phyloP scores from a whole-genome alignment of 768 basidiomycete species.

The Aureoboletus auriporus region DNA sequence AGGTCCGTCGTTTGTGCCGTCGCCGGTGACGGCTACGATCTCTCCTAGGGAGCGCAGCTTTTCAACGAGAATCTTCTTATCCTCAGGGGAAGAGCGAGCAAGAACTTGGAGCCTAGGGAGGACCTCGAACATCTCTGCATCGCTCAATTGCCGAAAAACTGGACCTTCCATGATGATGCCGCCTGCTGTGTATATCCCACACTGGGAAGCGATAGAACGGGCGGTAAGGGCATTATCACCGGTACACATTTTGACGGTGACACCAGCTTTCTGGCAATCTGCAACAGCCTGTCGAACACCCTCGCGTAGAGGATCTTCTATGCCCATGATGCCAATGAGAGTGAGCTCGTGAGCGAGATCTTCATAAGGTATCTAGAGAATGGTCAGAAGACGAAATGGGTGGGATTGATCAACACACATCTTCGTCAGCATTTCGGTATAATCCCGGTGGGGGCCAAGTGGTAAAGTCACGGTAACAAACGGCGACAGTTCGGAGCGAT shows the following conservation, averaged over 20 bases:
- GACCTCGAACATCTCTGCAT: slow-evolving; percentile 70
- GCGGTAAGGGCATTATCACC: slow-evolving; percentile 96
- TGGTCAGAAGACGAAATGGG: slow-evolving; percentile 6
- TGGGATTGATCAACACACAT: slow-evolving; percentile 39
- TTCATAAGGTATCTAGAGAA: slow-evolving; percentile 59
- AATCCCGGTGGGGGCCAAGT: slow-evolving; percentile 74
- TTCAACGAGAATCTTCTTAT: slow-evolving; percentile 92
- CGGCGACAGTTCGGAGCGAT: slow-evolving; percentile 87
- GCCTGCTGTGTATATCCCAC: slow-evolving; percentile 90
- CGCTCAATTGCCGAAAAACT: slow-evolving; percentile 75
- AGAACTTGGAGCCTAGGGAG: slow-evolving; percentile 93
- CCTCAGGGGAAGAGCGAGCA: slow-evolving; percentile 95
- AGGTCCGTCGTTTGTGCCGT: slow-evolving; percentile 97
- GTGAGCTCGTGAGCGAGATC: slow-evolving; percentile 69
- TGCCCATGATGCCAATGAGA: slow-evolving; percentile 87
- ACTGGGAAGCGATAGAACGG: slow-evolving; percentile 94
- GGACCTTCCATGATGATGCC: slow-evolving; percentile 99
- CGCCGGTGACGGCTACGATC: slow-evolving; percentile 93
- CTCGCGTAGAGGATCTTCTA: slow-evolving; percentile 91
- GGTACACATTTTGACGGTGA: slow-evolving; percentile 96
- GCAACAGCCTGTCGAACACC: slow-evolving; percentile 88
- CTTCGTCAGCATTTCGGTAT: slow-evolving; percentile 40
- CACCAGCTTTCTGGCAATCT: slow-evolving; percentile 85
- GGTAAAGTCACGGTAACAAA: slow-evolving; percentile 88
- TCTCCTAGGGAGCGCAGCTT: slow-evolving; percentile 84